These are phyloP conservation scores for Lotus japonicus DNA, from an alignment of 306 rosid genomes.

Conservation along the genomic window DNA sequence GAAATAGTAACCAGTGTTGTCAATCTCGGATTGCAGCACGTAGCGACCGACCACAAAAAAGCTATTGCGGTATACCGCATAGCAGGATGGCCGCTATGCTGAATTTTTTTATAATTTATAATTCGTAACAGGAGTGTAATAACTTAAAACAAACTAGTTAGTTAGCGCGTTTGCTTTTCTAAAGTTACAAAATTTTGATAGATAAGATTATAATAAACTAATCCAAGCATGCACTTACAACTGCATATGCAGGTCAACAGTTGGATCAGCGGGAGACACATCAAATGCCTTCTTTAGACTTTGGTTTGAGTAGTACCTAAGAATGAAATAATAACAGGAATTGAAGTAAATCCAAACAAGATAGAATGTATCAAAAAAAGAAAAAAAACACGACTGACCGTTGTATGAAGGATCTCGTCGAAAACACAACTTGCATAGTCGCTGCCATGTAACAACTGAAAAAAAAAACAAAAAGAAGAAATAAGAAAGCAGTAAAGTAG, in stretches of 20 bases:
- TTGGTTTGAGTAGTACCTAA: conserved; percentile 57
- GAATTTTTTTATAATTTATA: too few relatives aligned
- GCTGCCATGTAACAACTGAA: conserved; percentile 97
- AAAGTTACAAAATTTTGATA: background rate
- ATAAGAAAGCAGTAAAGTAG: background rate
- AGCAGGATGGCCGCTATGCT: too few relatives aligned
- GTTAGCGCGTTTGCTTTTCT: background rate
- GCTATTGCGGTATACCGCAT: too few relatives aligned
- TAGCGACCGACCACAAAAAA: too few relatives aligned
- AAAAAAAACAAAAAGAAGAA: conserved; percentile 34
- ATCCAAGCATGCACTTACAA: conserved; percentile 35
- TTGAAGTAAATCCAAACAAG: conserved; percentile 6
- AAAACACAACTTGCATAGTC: conserved; percentile 84
- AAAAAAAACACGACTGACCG: conserved; percentile 36
- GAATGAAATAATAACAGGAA: conserved; percentile 7
- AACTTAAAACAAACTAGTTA: background rate
- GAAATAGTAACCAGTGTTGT: too few relatives aligned
- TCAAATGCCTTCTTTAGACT: conserved; percentile 53
- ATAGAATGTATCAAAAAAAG: background rate
- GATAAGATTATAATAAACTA: background rate
- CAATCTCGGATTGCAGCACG: too few relatives aligned
- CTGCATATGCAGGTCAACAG: conserved; percentile 88
- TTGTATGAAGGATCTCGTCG: conserved; percentile 61
- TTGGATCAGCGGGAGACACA: conserved; percentile 85
- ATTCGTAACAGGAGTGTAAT: background rate